phyloP scores from a whole-genome alignment of 2,329 filamentous ascomycete genomes.

The Fusarium beomiforme region DNA sequence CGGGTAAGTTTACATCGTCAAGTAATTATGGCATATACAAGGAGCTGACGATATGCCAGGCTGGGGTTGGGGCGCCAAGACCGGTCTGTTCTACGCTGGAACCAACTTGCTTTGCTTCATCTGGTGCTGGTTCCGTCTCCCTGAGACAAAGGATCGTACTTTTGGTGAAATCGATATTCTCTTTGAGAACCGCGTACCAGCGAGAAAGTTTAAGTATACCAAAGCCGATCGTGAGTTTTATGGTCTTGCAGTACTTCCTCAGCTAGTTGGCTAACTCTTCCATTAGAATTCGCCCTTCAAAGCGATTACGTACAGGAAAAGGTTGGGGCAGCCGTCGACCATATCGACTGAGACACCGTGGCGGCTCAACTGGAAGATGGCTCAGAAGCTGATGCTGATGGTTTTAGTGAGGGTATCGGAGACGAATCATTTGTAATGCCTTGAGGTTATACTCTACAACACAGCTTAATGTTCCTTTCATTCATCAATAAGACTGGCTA shows the following conservation, averaged over 20 bases:
- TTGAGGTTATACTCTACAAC: background rate
- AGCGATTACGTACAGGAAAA: background rate
- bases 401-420: background rate
- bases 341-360: fast-evolving
- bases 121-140: conserved; percentile 47
- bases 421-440: background rate
- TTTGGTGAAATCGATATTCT: conserved; percentile 45
- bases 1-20: background rate
- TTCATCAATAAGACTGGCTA: background rate
- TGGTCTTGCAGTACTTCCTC: fast-evolving
- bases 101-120: conserved; percentile 50
- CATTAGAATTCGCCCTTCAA: background rate
- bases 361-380: fast-evolving
- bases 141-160: conserved; percentile 43
- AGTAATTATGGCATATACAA: fast-evolving
- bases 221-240: conserved; percentile 37
- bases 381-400: too few species aligned
- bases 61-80: conserved; percentile 50
- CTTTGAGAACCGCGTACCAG: conserved; percentile 37
- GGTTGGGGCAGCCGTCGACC: background rate
- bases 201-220: conserved; percentile 43
- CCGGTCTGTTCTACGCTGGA: conserved; percentile 49
- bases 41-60: fast-evolving
- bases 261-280: fast-evolving
- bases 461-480: background rate